phyloP scores from a whole-genome alignment of 1,284 basidiomycete genomes.

The Sanghuangporus weigelae region DNA sequence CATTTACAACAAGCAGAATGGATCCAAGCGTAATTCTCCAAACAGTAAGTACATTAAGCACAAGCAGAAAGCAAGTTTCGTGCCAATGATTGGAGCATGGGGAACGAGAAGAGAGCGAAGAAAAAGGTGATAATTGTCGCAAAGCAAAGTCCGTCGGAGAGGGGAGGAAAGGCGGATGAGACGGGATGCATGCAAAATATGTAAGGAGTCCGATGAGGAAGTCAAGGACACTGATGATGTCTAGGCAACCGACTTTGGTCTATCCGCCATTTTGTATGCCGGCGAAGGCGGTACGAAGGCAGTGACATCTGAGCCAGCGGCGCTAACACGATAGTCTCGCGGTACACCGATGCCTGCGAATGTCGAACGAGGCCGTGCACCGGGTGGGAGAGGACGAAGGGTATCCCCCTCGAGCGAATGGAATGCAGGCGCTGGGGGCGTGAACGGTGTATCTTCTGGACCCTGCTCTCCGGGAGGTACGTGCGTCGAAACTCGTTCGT shows the following conservation, averaged over 20 bases:
- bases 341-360: constrained; percentile 10
- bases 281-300: constrained; percentile 58
- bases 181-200: background rate
- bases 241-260: constrained; percentile 44
- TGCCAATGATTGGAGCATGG: background rate
- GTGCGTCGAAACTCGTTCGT: constrained; percentile 7
- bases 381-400: constrained; percentile 12
- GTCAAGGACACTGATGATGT: background rate
- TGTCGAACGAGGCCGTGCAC: constrained; percentile 12
- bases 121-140: background rate
- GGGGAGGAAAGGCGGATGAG: background rate
- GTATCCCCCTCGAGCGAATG: constrained; percentile 15
- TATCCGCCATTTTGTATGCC: constrained; percentile 44
- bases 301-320: constrained; percentile 18
- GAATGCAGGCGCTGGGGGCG: constrained; percentile 17
- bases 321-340: constrained; percentile 15
- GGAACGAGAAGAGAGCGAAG: background rate
- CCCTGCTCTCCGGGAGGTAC: constrained; percentile 6
- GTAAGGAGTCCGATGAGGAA: background rate
- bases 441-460: constrained; percentile 17
- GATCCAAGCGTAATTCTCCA: background rate
- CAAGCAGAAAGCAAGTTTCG: background rate
- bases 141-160: background rate
- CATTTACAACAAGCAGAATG: constrained; percentile 1
- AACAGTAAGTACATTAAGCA: background rate